Evolutionary conservation across 2,329 filamentous ascomycete genomes (phyloP).

Genomic region (Pseudogymnoascus sp.): DNA sequence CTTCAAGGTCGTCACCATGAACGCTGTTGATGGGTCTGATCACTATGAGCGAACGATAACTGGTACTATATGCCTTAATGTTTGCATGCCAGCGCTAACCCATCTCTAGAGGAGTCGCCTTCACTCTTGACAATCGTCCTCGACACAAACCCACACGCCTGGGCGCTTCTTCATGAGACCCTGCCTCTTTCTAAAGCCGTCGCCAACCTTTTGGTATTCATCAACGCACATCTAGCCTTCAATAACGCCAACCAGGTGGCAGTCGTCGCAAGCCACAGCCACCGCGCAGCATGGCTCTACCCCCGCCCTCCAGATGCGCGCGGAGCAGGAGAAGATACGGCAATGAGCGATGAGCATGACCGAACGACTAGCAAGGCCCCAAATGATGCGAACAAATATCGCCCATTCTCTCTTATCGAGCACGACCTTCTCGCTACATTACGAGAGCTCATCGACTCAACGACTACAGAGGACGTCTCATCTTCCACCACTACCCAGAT

Average conservation of each 20-base stretch:
- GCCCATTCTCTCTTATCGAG: slow-evolving; percentile 83
- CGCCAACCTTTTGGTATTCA: slow-evolving; percentile 86
- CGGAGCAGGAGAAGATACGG: slow-evolving; percentile 41
- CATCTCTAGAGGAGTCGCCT: slow-evolving; percentile 47
- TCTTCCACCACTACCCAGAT: slow-evolving; percentile 73
- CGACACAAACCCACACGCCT: slow-evolving; percentile 94
- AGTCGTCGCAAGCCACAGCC: slow-evolving; percentile 80
- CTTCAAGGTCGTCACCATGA: slow-evolving; percentile 41
- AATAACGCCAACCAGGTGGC: slow-evolving; percentile 91
- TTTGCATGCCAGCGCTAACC: slow-evolving; percentile 14
- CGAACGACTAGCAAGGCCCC: slow-evolving; percentile 27
- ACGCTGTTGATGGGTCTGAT: slow-evolving; percentile 56
- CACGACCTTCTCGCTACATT: slow-evolving; percentile 69
- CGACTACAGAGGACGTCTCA: slow-evolving; percentile 57
- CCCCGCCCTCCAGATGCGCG: slow-evolving; percentile 44
- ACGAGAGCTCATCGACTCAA: slow-evolving; percentile 62
- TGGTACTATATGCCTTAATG: slow-evolving; percentile 30
- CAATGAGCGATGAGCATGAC: slow-evolving; percentile 44
- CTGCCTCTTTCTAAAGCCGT: slow-evolving; percentile 79
- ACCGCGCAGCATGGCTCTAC: slow-evolving; percentile 84
- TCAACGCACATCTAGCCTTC: slow-evolving; percentile 92
- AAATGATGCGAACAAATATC: slow-evolving; percentile 74
- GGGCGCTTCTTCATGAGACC: slow-evolving; percentile 67
- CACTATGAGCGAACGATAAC: slow-evolving; percentile 42
- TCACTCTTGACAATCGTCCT: slow-evolving; percentile 86